Conservation (phyloP, 2,329 filamentous ascomycete species). For the Hyphodiscus sp. region DNA sequence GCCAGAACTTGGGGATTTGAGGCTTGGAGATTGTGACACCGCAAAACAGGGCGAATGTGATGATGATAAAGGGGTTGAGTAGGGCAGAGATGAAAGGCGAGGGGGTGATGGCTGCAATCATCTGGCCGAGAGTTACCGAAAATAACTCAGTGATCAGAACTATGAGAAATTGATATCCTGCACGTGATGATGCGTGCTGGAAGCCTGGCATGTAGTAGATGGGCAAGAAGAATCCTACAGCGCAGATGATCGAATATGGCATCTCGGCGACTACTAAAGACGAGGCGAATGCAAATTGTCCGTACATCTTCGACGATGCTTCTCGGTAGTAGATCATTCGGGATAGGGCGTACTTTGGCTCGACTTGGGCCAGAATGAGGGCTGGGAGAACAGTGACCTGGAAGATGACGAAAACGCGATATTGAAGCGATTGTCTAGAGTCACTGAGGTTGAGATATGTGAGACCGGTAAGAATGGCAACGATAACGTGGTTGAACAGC, state of each 20-base stretch:
- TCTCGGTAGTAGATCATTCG: slow-evolving; percentile 83
- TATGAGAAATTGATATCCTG: slow-evolving; percentile 84
- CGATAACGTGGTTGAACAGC: slow-evolving; percentile 75
- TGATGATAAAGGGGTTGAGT: slow-evolving; percentile 75
- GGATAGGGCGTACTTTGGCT: slow-evolving; percentile 76
- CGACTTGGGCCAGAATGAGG: slow-evolving; percentile 75
- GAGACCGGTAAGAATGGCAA: slow-evolving; percentile 72
- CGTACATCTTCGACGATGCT: slow-evolving; percentile 80
- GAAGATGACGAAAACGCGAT: slow-evolving; percentile 86
- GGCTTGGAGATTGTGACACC: slow-evolving; percentile 76
- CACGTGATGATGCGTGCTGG: slow-evolving; percentile 52
- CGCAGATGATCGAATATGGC: slow-evolving; percentile 76
- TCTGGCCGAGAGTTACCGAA: slow-evolving; percentile 72
- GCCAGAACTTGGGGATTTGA: slow-evolving; percentile 68
- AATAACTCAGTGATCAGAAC: slow-evolving; percentile 79
- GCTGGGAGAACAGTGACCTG: slow-evolving; percentile 80
- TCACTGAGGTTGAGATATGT: slow-evolving; percentile 73
- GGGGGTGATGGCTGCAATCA: slow-evolving; percentile 70
- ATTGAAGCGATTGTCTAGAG: slow-evolving; percentile 70
- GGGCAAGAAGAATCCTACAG: slow-evolving; percentile 73
- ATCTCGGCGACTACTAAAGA: slow-evolving; percentile 78
- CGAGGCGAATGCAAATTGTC: slow-evolving; percentile 67
- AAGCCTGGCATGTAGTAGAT: slow-evolving; percentile 82
- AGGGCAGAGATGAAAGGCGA: slow-evolving; percentile 72
- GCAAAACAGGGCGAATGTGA: slow-evolving; percentile 80